phyloP scores from a whole-genome alignment of 2,329 filamentous ascomycete genomes.

The Xylariaceae sp. region DNA sequence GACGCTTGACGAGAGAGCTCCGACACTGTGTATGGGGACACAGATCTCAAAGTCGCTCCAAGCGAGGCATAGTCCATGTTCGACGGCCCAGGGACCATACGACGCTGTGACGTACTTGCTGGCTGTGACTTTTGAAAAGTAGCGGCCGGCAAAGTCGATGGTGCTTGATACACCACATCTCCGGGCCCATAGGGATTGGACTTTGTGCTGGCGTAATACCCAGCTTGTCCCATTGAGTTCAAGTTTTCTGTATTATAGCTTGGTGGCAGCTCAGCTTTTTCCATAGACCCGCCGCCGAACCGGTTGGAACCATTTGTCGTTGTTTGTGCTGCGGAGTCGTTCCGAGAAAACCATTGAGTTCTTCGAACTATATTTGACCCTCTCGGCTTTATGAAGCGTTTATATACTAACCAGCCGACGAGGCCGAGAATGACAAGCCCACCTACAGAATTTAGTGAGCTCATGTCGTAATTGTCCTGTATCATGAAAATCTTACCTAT shows the following conservation, averaged over 20 bases:
- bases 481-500: neutral
- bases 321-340: constrained; percentile 18
- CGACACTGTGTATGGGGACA: constrained; percentile 33
- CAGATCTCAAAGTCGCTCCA: too few relatives aligned
- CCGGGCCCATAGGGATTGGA: constrained; percentile 13
- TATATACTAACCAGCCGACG: constrained; percentile 42
- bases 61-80: too few relatives aligned
- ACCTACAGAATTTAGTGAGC: constrained; percentile 27
- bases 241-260: constrained; percentile 22
- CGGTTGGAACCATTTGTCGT: constrained; percentile 8
- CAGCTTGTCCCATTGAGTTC: constrained; percentile 20
- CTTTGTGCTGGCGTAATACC: constrained; percentile 24
- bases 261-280: constrained; percentile 24
- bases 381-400: constrained; percentile 7
- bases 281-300: constrained; percentile 11
- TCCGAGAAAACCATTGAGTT: constrained; percentile 14
- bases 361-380: neutral
- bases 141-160: constrained; percentile 15
- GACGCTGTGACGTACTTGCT: constrained; percentile 24
- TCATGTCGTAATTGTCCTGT: neutral
- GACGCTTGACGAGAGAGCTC: constrained; percentile 35
- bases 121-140: constrained; percentile 21
- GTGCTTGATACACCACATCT: constrained; percentile 15
- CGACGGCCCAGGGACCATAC: too few relatives aligned
- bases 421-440: constrained; percentile 43